A percentile compares a stretch with the other conserved stretches of the same genome.
phyloP scores from a whole-genome alignment of 2,329 filamentous ascomycete species.

The Penicillium sp. region DNA sequence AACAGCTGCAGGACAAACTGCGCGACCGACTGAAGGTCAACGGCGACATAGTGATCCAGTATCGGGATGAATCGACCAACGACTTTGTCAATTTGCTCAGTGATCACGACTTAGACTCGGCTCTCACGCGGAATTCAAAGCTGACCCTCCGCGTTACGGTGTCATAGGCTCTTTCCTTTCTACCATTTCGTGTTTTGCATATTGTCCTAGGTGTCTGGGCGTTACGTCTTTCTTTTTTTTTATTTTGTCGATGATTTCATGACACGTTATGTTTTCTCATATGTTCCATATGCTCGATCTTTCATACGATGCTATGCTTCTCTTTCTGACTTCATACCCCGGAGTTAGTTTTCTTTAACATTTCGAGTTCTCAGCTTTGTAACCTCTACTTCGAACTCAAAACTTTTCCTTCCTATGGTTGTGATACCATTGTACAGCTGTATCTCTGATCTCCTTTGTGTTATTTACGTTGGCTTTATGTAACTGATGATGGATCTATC shows the following conservation, averaged over 20 bases:
- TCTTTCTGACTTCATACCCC: slow-evolving; percentile 8
- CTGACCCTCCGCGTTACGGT: slow-evolving; percentile 66
- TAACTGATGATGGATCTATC: neutral
- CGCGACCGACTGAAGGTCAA: slow-evolving; percentile 75
- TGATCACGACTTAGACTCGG: slow-evolving; percentile 75
- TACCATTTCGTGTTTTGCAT: slow-evolving; percentile 3
- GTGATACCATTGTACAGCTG: slow-evolving; percentile 10
- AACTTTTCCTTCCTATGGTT: slow-evolving; percentile 3
- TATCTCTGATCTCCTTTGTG: slow-evolving; percentile 3
- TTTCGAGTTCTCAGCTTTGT: slow-evolving; percentile 3
- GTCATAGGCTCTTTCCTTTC: slow-evolving; percentile 18
- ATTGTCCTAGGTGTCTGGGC: slow-evolving; percentile 9
- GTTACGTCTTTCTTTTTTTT: neutral
- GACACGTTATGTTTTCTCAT: slow-evolving; percentile 7
- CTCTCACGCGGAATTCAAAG: slow-evolving; percentile 81
- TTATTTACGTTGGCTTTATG: neutral
- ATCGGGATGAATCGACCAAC: slow-evolving; percentile 43
- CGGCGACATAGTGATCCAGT: slow-evolving; percentile 69
- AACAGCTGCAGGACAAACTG: slow-evolving; percentile 77
- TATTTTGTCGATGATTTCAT: slow-evolving; percentile 1
- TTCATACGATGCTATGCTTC: slow-evolving; percentile 5
- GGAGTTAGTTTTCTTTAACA: neutral
- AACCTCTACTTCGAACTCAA: neutral
- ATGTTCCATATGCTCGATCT: neutral
- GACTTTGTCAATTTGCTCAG: slow-evolving; percentile 53